Evolutionary conservation across 257 asterid species (phyloP).

Genomic region (Gardenia jasminoides): DNA sequence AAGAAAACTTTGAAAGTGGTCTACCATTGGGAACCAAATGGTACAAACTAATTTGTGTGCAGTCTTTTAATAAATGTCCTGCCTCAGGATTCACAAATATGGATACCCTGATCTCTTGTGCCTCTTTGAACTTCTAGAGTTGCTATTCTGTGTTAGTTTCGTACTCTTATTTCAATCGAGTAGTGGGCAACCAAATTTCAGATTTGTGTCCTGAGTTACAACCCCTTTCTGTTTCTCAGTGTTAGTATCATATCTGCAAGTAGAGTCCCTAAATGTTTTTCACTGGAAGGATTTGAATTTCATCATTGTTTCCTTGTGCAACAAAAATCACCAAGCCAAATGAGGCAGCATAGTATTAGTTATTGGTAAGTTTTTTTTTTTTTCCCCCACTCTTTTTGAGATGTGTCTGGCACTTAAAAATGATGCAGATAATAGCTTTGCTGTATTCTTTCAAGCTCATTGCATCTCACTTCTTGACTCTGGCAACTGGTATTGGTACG

Average conservation of each 20-base stretch:
- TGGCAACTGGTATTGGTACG: slow-evolving; percentile 69
- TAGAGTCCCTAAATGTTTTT: neutral
- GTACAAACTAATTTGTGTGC: neutral
- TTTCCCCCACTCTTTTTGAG: neutral
- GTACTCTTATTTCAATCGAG: no score
- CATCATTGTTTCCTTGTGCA: neutral
- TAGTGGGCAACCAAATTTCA: no score
- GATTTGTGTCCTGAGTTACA: neutral
- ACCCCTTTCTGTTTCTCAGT: neutral
- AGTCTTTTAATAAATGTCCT: neutral
- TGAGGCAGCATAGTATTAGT: neutral
- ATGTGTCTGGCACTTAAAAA: slow-evolving; percentile 1
- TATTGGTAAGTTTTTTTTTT: neutral
- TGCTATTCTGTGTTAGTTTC: neutral
- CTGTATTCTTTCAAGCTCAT: slow-evolving; percentile 62
- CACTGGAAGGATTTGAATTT: neutral
- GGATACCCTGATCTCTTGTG: neutral
- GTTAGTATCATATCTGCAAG: neutral
- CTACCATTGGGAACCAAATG: no score
- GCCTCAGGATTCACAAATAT: neutral
- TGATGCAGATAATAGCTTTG: slow-evolving; percentile 52
- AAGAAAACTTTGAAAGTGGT: neutral
- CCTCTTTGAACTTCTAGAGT: neutral
- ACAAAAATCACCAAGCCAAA: neutral
- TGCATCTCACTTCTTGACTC: slow-evolving; percentile 46